Evolutionary conservation across 208 protist genomes (phyloP), one percentile per base, ranked within the genome.

Genomic region (Lotmaria passim): DNA sequence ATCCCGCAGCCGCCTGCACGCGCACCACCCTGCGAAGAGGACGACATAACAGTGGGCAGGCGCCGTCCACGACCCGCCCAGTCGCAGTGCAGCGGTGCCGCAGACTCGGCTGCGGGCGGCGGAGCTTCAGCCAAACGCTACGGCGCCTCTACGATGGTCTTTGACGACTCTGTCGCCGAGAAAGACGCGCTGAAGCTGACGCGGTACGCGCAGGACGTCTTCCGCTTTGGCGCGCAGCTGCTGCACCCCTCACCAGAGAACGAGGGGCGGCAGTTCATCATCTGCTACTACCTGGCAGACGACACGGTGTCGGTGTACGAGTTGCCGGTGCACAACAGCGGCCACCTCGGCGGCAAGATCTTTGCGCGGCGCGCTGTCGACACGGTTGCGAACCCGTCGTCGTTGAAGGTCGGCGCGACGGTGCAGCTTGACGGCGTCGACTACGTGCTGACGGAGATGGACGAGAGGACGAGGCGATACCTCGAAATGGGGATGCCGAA

Each of bases 301-400:
- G 96, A 98, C 76, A 98, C 98, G 33, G 85, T 99, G 17, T 89
- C 90, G 21, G 81, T 99, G 11, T 88, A 85, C 67, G 98, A 99
- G 82, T 48, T 94, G 36, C 60, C 73, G 21, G 71, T 95, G 26
- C 61, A 82, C 39, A 99, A 99, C 81, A 95, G 81, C 69, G 98
- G 98, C 23, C 93, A 98, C 64, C 77, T 87, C 12, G 96, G 98
- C 44, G 98, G 98, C 30, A 93, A 87, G 67, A 90, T 89, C 74
- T 87, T 93, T 78, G 66, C 94, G 78, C 93, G 94, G 74, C 86
- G 96, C 78, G 61, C 43, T 72, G 73, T 93, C 41, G 73, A 85
- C 26, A 75, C 92, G 61, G 72, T 96, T 55, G 67, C 67, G 31
- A 69, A 85, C 31, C 83, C 87, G 17, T 41, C 66, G 33, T 79